Conservation (phyloP, 805 yeast species). For the Kodamaea jinghongensis region DNA sequence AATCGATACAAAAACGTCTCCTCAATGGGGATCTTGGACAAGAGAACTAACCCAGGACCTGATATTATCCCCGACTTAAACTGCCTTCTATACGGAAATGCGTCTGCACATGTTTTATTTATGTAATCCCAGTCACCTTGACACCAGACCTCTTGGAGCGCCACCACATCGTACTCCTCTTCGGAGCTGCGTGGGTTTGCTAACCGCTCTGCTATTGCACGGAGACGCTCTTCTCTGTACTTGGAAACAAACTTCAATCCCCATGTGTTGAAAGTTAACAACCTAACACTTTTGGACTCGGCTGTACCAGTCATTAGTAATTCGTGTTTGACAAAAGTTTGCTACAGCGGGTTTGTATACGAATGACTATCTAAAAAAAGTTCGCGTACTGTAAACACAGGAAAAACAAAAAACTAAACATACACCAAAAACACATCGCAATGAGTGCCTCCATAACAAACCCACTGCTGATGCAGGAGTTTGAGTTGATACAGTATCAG, state of each 20-base stretch:
- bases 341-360: too few relatives aligned
- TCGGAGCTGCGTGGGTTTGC: constrained; percentile 32
- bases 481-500: constrained; percentile 33
- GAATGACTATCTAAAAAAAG: background rate
- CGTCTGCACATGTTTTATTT: constrained; percentile 37
- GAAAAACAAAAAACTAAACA: background rate
- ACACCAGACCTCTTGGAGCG: constrained; percentile 95
- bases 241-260: constrained; percentile 87
- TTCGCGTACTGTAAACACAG: background rate
- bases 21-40: constrained; percentile 81
- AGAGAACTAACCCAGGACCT: constrained; percentile 89
- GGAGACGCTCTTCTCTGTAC: constrained; percentile 58
- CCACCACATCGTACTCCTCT: constrained; percentile 71
- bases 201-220: constrained; percentile 69
- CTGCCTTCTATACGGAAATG: constrained; percentile 63
- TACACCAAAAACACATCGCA: background rate
- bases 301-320: too few relatives aligned
- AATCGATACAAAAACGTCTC: constrained; percentile 77
- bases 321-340: background rate
- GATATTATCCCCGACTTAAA: constrained; percentile 82
- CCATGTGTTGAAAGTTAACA: constrained; percentile 80
- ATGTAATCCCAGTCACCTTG: constrained; percentile 77
- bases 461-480: constrained; percentile 25
- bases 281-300: constrained; percentile 28
- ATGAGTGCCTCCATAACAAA: constrained; percentile 2